A percentile compares a stretch with the other conserved stretches of the same genome.
phyloP scores from a whole-genome alignment of 2,329 filamentous ascomycete genomes.

The Botryotinia globosa region DNA sequence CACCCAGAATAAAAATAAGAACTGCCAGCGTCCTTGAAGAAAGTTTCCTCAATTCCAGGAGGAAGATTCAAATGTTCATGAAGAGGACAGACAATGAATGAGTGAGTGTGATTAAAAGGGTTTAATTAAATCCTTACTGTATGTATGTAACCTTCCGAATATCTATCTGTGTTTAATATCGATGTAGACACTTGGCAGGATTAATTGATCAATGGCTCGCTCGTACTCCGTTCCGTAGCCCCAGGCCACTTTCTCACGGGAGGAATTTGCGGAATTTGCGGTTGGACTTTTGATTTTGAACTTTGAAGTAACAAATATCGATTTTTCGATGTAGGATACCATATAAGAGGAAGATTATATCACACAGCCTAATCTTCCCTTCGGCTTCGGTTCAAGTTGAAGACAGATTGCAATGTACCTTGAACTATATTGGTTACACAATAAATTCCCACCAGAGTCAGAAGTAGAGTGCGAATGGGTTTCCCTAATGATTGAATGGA shows the following conservation, averaged over 20 bases:
- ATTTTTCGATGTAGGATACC: too few relatives aligned
- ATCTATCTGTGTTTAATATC: background rate
- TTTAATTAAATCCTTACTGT: background rate
- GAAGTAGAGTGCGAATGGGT: conserved; percentile 50
- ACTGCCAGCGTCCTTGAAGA: conserved; percentile 17
- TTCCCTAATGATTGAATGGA: conserved; percentile 48
- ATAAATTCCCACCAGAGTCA: conserved; percentile 46
- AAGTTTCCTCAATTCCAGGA: conserved; percentile 8
- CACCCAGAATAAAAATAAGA: conserved; percentile 6
- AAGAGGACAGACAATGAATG: background rate
- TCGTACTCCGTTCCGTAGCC: background rate
- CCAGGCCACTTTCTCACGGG: background rate
- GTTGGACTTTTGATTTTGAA: background rate
- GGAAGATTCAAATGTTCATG: conserved; percentile 6
- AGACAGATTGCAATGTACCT: conserved; percentile 35
- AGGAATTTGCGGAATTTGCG: background rate
- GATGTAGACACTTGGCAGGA: conserved; percentile 14
- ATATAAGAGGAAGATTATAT: background rate
- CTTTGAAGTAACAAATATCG: background rate
- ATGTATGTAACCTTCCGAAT: background rate
- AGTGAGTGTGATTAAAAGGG: background rate
- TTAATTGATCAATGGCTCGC: background rate
- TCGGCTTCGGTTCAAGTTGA: conserved; percentile 22
- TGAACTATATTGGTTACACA: conserved; percentile 42
- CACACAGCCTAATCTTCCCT: background rate